Conservation (phyloP, 257 asterid genomes). For the Solanum stenotomum region DNA sequence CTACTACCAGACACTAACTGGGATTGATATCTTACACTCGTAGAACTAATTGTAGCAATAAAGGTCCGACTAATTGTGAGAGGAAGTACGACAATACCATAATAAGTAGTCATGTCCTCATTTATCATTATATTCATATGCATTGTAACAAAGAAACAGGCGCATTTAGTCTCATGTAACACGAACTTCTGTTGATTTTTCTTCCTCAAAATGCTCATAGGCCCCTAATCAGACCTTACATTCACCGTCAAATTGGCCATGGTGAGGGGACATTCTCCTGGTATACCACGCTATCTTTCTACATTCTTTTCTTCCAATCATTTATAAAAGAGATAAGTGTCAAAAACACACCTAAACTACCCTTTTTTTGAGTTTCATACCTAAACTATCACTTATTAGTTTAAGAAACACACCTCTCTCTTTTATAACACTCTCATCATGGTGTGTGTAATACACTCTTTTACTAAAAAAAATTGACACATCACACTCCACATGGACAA, state of each 20-base stretch:
- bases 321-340: neutral
- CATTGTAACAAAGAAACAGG: neutral
- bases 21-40: neutral
- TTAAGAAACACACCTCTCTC: neutral
- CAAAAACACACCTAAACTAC: neutral
- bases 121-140: neutral
- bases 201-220: neutral
- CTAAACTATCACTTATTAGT: neutral
- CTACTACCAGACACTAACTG: neutral
- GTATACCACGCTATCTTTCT: neutral
- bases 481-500: neutral
- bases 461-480: neutral
- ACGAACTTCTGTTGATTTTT: neutral
- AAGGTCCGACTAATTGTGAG: neutral
- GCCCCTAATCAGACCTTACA: neutral
- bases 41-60: neutral
- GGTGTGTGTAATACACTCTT: neutral
- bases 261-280: neutral
- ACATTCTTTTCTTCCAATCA: neutral
- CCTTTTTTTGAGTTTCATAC: too few species aligned
- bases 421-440: neutral
- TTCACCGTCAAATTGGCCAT: neutral
- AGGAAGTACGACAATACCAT: neutral
- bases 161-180: neutral
- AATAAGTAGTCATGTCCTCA: neutral